Percentiles rank a stretch among this genome's conserved stretches.
phyloP scores from a whole-genome alignment of 2,329 filamentous ascomycete genomes.

The Simplicillium aogashimaense region DNA sequence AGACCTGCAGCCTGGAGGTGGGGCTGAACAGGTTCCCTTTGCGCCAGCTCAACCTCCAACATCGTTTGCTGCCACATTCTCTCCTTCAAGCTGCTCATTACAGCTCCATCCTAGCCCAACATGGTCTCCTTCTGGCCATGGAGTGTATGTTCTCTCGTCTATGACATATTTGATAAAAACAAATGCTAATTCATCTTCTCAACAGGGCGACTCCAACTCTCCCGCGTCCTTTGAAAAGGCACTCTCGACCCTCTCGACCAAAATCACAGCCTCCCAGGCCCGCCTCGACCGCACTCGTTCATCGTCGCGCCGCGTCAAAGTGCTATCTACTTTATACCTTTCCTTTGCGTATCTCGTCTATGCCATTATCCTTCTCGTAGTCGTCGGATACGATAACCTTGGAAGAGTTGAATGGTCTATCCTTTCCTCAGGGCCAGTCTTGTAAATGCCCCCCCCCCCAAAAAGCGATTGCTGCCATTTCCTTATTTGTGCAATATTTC shows the following conservation, averaged over 20 bases:
- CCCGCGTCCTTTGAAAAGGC: constrained; percentile 90
- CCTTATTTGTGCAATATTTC: neutral
- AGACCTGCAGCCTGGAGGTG: too few relatives aligned
- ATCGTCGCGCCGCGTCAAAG: constrained; percentile 66
- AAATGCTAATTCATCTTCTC: constrained; percentile 8
- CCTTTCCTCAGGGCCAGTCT: constrained; percentile 65
- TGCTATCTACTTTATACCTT: constrained; percentile 83
- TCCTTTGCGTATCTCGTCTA: constrained; percentile 86
- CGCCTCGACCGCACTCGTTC: constrained; percentile 65
- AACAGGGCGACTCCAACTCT: constrained; percentile 66
- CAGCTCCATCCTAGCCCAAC: constrained; percentile 8
- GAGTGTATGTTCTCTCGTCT: constrained; percentile 43
- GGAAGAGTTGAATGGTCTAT: constrained; percentile 68
- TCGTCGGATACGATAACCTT: constrained; percentile 76
- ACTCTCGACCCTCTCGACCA: constrained; percentile 69
- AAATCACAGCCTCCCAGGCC: constrained; percentile 67
- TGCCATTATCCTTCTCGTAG: constrained; percentile 68
- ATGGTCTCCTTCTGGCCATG: constrained; percentile 88
- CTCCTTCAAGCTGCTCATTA: neutral
- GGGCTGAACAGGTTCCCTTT: too few relatives aligned
- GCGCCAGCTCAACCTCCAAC: too few relatives aligned
- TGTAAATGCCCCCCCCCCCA: too few relatives aligned
- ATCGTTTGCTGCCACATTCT: neutral
- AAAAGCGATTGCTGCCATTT: too few relatives aligned
- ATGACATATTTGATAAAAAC: neutral